Percentiles rank a stretch among this genome's conserved stretches.
phyloP scores from a whole-genome alignment of 139 green algal species.

The Asterochloris sp. region DNA sequence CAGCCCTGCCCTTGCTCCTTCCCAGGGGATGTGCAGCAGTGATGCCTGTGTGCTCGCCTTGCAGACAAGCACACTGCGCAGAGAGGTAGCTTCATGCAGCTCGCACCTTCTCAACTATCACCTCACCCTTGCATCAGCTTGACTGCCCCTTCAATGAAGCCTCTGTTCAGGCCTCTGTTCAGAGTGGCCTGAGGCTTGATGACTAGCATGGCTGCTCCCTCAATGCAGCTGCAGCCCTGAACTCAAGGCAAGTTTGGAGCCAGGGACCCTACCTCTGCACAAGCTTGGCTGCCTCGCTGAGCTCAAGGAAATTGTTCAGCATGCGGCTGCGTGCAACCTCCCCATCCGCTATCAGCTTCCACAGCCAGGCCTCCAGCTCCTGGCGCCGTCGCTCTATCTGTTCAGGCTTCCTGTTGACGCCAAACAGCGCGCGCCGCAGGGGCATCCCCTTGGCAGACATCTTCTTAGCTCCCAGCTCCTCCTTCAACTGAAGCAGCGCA shows the following conservation, averaged over 20 bases:
- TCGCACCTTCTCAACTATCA: neutral
- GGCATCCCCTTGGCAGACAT: slow-evolving; percentile 25
- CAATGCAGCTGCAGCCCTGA: neutral
- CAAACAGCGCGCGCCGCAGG: slow-evolving; percentile 17
- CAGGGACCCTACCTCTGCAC: slow-evolving; percentile 22
- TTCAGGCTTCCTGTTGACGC: slow-evolving; percentile 44
- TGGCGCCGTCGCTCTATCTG: slow-evolving; percentile 55
- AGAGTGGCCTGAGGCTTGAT: neutral
- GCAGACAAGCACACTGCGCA: neutral
- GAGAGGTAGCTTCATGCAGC: no score
- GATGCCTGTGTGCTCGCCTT: no score
- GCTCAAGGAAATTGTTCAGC: slow-evolving; percentile 69
- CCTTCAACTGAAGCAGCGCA: slow-evolving; percentile 27
- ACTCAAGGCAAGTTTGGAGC: neutral
- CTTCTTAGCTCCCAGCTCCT: slow-evolving; percentile 31
- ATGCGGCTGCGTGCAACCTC: slow-evolving; percentile 43
- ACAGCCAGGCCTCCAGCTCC: slow-evolving; percentile 75
- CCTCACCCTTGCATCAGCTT: neutral
- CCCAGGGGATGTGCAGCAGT: no score
- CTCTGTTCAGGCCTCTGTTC: no score
- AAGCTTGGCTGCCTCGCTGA: slow-evolving; percentile 49
- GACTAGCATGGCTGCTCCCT: neutral
- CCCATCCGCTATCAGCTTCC: slow-evolving; percentile 51
- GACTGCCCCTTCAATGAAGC: neutral
- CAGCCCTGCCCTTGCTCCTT: no score